Percentiles rank a stretch among this genome's conserved stretches.
These are phyloP conservation scores for Tolypocladium tundrense DNA, from an alignment of 2,329 filamentous ascomycete genomes.

Conservation along the genomic window DNA sequence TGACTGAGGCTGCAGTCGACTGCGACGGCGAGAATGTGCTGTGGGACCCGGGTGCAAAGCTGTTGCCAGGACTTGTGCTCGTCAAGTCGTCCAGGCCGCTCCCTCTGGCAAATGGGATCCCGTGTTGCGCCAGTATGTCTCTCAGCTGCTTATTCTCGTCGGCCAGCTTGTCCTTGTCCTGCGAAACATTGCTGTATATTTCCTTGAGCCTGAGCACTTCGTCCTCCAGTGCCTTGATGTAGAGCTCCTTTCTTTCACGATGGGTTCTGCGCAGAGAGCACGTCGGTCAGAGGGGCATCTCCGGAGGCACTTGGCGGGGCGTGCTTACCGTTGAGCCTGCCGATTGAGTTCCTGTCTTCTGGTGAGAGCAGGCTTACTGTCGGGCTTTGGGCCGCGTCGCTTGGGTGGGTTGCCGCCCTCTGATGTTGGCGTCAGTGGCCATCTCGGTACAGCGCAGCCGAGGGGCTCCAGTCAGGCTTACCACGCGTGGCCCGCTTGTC, in stretches of 20 bases:
- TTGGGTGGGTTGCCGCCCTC: constrained; percentile 84
- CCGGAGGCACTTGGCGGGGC: too few relatives aligned
- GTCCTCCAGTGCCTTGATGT: constrained; percentile 87
- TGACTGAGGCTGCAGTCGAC: constrained; percentile 30
- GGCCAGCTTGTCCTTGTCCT: constrained; percentile 64
- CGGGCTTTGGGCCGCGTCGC: constrained; percentile 86
- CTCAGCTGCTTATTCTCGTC: constrained; percentile 74
- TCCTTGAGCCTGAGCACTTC: constrained; percentile 86
- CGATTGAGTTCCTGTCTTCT: constrained; percentile 88
- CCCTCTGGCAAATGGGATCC: constrained; percentile 27
- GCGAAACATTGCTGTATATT: constrained; percentile 60
- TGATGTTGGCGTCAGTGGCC: constrained; percentile 18
- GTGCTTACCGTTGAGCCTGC: constrained; percentile 77
- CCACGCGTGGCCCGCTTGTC: constrained; percentile 74
- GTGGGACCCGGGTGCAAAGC: constrained; percentile 42
- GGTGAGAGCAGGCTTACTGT: constrained; percentile 89
- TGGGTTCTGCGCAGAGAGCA: constrained; percentile 57
- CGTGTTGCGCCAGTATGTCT: constrained; percentile 42
- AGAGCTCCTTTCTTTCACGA: constrained; percentile 90
- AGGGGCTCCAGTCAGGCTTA: constrained; percentile 20
- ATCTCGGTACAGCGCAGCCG: not conserved
- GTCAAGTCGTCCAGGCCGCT: constrained; percentile 28
- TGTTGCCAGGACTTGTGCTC: constrained; percentile 47
- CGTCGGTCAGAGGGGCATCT: not conserved
- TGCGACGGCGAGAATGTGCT: constrained; percentile 35